A percentile compares a stretch with the other conserved stretches of the same genome.
Evolutionary conservation across 495 filamentous ascomycete genomes (phyloP).

Genomic region (Cairneyella variabilis): DNA sequence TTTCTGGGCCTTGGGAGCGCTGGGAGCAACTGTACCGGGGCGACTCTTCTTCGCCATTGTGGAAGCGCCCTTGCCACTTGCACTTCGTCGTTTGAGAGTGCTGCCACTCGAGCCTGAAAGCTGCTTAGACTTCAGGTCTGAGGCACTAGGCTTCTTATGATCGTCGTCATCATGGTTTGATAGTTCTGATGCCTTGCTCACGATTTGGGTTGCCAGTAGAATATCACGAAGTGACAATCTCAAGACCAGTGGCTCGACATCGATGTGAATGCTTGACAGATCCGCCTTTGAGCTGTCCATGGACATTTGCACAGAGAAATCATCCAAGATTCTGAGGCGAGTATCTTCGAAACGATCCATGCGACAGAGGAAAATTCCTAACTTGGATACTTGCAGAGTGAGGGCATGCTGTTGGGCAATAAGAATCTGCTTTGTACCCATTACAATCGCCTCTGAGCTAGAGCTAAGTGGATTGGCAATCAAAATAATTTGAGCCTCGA

Average conservation of each 20-base stretch:
- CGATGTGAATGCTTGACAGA: slow-evolving; percentile 74
- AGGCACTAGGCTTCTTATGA: slow-evolving; percentile 27
- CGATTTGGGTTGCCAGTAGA: slow-evolving; percentile 85
- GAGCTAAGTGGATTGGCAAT: slow-evolving; percentile 88
- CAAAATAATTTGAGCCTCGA: slow-evolving; percentile 92
- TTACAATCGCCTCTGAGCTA: slow-evolving; percentile 91
- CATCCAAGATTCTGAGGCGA: slow-evolving; percentile 82
- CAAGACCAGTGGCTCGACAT: slow-evolving; percentile 90
- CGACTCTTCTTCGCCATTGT: slow-evolving; percentile 43
- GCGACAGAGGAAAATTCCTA: slow-evolving; percentile 97
- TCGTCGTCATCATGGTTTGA: slow-evolving; percentile 53
- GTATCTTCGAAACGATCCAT: slow-evolving; percentile 89
- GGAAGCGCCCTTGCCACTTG: slow-evolving; percentile 60
- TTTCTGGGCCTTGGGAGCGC: slow-evolving; percentile 11
- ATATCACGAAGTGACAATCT: slow-evolving; percentile 92
- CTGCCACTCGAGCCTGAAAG: slow-evolving; percentile 44
- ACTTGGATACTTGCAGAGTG: slow-evolving; percentile 84
- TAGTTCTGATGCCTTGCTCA: slow-evolving; percentile 88
- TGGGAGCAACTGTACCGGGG: slow-evolving; percentile 10
- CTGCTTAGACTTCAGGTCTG: slow-evolving; percentile 60
- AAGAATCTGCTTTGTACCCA: slow-evolving; percentile 89
- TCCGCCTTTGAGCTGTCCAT: slow-evolving; percentile 75
- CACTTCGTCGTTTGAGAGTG: slow-evolving; percentile 56
- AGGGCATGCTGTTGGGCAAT: slow-evolving; percentile 91
- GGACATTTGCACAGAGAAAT: slow-evolving; percentile 87